Percentiles rank a stretch among this genome's conserved stretches.
Evolutionary conservation across 768 basidiomycete species (phyloP).

Genomic region (Boletus pseudo-olivaceus): DNA sequence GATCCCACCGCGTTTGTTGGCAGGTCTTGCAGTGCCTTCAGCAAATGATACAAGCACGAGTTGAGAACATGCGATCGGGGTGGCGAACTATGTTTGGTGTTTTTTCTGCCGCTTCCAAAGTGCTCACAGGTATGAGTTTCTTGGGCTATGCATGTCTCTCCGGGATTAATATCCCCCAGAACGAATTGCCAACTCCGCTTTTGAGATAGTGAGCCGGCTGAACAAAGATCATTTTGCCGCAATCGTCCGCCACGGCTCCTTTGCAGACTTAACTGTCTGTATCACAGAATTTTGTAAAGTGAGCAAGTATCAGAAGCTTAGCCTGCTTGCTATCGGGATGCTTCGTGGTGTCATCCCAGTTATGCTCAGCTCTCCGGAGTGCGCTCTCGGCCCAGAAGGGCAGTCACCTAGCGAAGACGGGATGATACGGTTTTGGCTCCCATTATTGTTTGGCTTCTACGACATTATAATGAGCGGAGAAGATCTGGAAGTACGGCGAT

Average conservation of each 20-base stretch:
- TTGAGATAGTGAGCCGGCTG: conserved; percentile 90
- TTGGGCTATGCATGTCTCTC: background rate
- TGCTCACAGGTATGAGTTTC: conserved; percentile 64
- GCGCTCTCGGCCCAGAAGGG: conserved; percentile 36
- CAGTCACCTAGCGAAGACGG: conserved; percentile 62
- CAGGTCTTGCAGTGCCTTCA: conserved; percentile 96
- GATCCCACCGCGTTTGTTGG: background rate
- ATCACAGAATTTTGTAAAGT: conserved; percentile 99
- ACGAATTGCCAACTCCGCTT: conserved; percentile 87
- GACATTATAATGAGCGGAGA: conserved; percentile 99
- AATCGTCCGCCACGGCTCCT: conserved; percentile 92
- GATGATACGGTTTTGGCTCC: conserved; percentile 98
- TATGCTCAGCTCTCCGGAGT: conserved; percentile 84
- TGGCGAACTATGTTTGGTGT: conserved; percentile 99
- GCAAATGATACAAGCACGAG: conserved; percentile 96
- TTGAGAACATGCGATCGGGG: conserved; percentile 93
- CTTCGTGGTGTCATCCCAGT: conserved; percentile 88
- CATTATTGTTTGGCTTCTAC: conserved; percentile 95
- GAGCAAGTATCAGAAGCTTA: conserved; percentile 98
- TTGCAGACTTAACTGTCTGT: conserved; percentile 94
- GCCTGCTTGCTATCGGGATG: conserved; percentile 94
- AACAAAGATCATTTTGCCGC: conserved; percentile 87
- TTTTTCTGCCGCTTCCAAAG: conserved; percentile 94
- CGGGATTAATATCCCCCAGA: conserved; percentile 43
- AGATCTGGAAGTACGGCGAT: conserved; percentile 91